Conservation (phyloP, 1,284 basidiomycete genomes). For the Neotropicomus parvogracilis region DNA sequence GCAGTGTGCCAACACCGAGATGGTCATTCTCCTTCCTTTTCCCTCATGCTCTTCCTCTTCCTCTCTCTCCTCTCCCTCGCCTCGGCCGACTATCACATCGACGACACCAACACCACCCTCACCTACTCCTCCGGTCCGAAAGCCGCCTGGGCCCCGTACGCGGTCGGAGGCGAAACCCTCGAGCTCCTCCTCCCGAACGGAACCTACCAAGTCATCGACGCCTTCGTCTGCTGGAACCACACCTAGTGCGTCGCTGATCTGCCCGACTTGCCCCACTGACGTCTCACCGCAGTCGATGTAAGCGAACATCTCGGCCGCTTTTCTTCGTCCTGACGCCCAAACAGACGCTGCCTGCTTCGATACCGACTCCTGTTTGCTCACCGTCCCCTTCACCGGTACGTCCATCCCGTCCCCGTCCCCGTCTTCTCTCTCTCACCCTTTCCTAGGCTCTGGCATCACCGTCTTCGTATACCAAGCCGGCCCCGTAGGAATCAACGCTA, state of each 20-base stretch:
- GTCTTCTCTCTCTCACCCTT: not conserved
- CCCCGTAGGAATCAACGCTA: slow-evolving; percentile 25
- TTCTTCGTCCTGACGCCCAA: not conserved
- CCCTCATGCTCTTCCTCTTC: slow-evolving; percentile 6
- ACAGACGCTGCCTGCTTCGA: slow-evolving; percentile 23
- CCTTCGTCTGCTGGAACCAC: slow-evolving; percentile 23
- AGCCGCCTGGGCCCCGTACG: slow-evolving; percentile 22
- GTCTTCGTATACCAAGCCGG: slow-evolving; percentile 23
- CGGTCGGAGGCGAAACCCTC: slow-evolving; percentile 9
- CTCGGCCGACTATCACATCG: slow-evolving; percentile 23
- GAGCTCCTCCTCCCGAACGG: slow-evolving; percentile 20
- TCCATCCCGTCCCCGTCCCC: not conserved
- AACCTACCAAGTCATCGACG: slow-evolving; percentile 19
- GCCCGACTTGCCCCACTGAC: not conserved
- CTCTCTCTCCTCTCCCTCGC: slow-evolving; percentile 2
- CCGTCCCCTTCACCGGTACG: slow-evolving; percentile 24
- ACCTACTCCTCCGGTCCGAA: slow-evolving; percentile 23
- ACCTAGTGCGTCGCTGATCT: slow-evolving; percentile 16
- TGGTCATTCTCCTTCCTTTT: too few species aligned
- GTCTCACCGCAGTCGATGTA: slow-evolving; percentile 18
- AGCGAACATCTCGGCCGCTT: not conserved
- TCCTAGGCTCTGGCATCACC: slow-evolving; percentile 21
- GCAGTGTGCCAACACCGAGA: too few species aligned
- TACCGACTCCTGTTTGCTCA: slow-evolving; percentile 19
- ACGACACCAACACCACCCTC: slow-evolving; percentile 25